Evolutionary conservation across 345 rosid genomes (phyloP), one percentile per base, ranked within the genome.

Genomic region (Eucalyptus cloeziana): DNA sequence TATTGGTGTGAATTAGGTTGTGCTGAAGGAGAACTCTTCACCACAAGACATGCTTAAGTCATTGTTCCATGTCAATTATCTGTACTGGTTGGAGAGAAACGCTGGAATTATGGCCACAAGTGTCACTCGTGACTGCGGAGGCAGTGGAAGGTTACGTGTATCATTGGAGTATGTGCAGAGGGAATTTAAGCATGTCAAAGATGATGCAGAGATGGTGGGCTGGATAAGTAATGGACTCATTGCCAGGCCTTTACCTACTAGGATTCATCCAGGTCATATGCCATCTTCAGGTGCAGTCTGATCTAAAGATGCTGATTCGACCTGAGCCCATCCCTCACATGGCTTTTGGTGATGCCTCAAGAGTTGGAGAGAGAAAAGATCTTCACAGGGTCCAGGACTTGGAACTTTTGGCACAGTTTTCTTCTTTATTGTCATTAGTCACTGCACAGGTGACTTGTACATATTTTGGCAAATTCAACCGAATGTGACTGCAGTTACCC

Each of bases 11-110:
- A 7, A 87, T 89, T 96, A 97, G 99, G 99, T 97, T 58, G 95
- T 94, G 92, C 98, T 98, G 87, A 96, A 97, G 91, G 97, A 98
- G 92, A 95, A 92, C 89, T 89, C 94, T 80, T 93, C 94, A 14
- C 97, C 94, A 56, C 96, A 95, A 92, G 99, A 95, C 94, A 95
- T 97, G 99, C 98, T 98, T 56, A 97, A 96, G 94, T 96, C 99
- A 45, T 80, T 96, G 91, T 97, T 98, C 93, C 99, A 98, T 90
- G 99, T 95, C 60, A 96, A 93, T 89, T 98, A 96, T 76, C 94
- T 98, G 89, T 98, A 95, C 92, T 98, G 99, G 99, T 90, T 98
- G 90, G 99, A 97, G 93, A 95, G 92, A 90, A 96, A 97, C 88
- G 99, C 99, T 7, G 99, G 99, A 88, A 94, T 98, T 40, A 91